Base-by-base conservation (phyloP, 306 rosid genomes). In the Lathyrus oleraceus region DNA sequence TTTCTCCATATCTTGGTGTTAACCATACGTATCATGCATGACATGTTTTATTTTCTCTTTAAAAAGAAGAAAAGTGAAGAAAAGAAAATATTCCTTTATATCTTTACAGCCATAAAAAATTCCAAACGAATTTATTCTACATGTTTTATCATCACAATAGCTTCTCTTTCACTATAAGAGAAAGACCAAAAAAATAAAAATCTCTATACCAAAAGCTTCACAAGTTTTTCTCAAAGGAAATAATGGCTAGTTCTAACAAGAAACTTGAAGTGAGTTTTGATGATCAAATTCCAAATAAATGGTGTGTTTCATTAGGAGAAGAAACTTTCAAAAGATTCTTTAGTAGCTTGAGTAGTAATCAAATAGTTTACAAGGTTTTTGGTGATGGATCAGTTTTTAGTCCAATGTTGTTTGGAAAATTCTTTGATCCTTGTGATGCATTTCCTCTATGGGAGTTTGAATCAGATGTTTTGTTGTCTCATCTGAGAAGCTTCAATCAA, bases 371-470 rank as follows among this genome's bases (percentile, higher is more conserved):
- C 8, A 90, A 83, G 83, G 82, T 83, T 62, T 90, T 94, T 81
- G 90, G 87, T 28, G 95, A 83, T 71, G 96, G 91, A 19, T 94
- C 97, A 30, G 83, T 94, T 60, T 90, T 94, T 78, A 88, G 98
- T 77, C 98, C 98, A 40, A 72, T 87, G 82, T 77, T 94, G 88
- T 94, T 90, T 54, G 97, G 97, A 21, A 94, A 90, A 65, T 90
- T 85, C 81, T 94, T 94, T 68, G 97, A 94, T 78, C 98, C 98
- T 69, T 91, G 96, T 47, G 98, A 94, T 76, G 97, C 98, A 17
- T 94, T 94, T 73, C 98, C 98, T 20, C 85, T 94, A 0, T 90
- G 97, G 98, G 98, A 94, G 48, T 85, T 94, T 78, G 97, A 94
- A 70, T 85, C 96, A 2, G 95, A 94, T 56, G 47, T 78, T 28